Conservation (phyloP, 352 stramenopile genomes). For the Pythium aristosporum region DNA sequence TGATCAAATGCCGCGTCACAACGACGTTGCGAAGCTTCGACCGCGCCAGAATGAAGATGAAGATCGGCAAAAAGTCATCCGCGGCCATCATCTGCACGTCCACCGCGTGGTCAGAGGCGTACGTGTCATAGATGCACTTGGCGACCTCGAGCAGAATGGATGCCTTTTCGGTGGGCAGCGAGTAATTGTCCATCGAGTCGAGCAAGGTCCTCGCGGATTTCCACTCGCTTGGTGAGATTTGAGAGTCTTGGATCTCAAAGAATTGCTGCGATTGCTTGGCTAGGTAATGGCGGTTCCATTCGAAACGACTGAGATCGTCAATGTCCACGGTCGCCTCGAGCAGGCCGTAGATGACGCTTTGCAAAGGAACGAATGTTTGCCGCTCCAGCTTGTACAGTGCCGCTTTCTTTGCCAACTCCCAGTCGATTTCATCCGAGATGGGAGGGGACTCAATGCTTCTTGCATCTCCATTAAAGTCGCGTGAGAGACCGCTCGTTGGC, state of each 20-base stretch:
- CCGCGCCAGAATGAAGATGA: constrained; percentile 67
- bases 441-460: constrained; percentile 3
- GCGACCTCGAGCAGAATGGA: constrained; percentile 63
- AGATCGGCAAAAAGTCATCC: constrained; percentile 80
- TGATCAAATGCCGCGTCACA: constrained; percentile 62
- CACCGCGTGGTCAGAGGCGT: constrained; percentile 41
- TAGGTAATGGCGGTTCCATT: constrained; percentile 48
- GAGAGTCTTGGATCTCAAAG: constrained; percentile 55
- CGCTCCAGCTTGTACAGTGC: constrained; percentile 64
- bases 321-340: constrained; percentile 36
- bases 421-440: constrained; percentile 33
- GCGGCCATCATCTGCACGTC: constrained; percentile 49
- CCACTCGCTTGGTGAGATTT: constrained; percentile 60
- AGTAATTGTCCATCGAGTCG: constrained; percentile 72
- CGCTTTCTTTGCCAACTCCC: constrained; percentile 47
- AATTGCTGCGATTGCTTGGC: constrained; percentile 46
- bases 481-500: not conserved
- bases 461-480: not conserved
- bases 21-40: constrained; percentile 57
- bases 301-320: constrained; percentile 51
- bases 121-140: constrained; percentile 71
- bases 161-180: constrained; percentile 64
- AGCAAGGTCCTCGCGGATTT: constrained; percentile 44
- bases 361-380: constrained; percentile 61
- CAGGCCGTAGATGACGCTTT: constrained; percentile 67